phyloP scores from a whole-genome alignment of 179 eudicot species.

The Patellifolia procumbens region DNA sequence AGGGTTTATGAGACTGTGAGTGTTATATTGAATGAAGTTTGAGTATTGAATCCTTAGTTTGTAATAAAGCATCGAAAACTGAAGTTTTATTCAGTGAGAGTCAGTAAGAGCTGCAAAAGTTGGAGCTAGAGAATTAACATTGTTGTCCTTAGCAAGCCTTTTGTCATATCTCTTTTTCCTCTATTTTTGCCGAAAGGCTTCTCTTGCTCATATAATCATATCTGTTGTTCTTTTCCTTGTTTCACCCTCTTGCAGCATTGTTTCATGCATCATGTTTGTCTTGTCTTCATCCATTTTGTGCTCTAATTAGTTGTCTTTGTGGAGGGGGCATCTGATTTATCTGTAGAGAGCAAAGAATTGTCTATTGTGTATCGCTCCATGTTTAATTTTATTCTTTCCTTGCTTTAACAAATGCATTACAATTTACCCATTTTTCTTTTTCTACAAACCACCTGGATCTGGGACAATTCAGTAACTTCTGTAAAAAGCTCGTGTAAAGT shows the following conservation, averaged over 20 bases:
- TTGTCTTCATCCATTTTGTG: neutral
- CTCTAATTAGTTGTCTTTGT: neutral
- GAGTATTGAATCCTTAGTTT: neutral
- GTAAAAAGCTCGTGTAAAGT: too few species aligned
- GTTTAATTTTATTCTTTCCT: neutral
- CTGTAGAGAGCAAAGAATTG: neutral
- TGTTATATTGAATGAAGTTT: neutral
- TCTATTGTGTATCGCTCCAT: neutral
- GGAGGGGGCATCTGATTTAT: neutral
- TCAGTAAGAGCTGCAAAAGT: neutral
- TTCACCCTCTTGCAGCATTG: neutral
- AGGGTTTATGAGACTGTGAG: neutral
- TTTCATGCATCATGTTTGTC: neutral
- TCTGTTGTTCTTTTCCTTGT: neutral
- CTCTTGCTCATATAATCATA: neutral
- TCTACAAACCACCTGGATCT: too few species aligned
- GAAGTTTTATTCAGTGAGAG: neutral
- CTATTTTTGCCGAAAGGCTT: neutral
- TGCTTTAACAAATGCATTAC: neutral
- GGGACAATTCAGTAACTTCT: too few species aligned
- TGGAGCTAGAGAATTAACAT: neutral
- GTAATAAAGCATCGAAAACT: neutral
- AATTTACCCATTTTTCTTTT: too few species aligned
- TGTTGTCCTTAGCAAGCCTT: neutral
- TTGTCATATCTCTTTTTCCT: neutral